Evolutionary conservation across 345 rosid genomes (phyloP).

Genomic region (Populus deltoides): DNA sequence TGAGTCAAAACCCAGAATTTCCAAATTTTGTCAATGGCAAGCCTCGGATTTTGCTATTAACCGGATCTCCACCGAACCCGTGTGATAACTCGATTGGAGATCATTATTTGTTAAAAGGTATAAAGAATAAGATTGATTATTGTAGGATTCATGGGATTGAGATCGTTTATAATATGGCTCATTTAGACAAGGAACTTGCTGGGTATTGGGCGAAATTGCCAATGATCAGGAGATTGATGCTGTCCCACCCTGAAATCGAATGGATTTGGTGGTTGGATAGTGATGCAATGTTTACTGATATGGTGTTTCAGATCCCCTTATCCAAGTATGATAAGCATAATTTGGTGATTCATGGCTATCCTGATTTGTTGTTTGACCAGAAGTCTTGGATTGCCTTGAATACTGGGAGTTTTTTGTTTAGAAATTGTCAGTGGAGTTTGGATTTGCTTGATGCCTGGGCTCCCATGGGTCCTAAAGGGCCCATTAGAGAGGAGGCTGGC

Average conservation of each 20-base stretch:
- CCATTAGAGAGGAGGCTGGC: constrained; percentile 81
- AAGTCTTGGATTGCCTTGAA: constrained; percentile 96
- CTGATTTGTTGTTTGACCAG: constrained; percentile 77
- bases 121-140: constrained; percentile 92
- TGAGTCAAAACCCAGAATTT: constrained; percentile 60
- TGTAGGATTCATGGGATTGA: constrained; percentile 97
- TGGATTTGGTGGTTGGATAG: constrained; percentile 99
- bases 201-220: constrained; percentile 98
- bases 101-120: constrained; percentile 73
- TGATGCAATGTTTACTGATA: constrained; percentile 92
- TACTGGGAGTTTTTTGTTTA: constrained; percentile 83
- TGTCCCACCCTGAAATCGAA: constrained; percentile 88
- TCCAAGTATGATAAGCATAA: constrained; percentile 58
- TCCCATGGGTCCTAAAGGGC: constrained; percentile 93
- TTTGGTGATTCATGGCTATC: constrained; percentile 89
- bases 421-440: constrained; percentile 93
- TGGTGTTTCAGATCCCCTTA: constrained; percentile 80
- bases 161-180: constrained; percentile 95
- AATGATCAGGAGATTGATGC: constrained; percentile 77
- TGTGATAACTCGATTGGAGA: constrained; percentile 94
- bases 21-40: constrained; percentile 61
- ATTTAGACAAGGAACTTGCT: constrained; percentile 83
- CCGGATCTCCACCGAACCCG: constrained; percentile 90
- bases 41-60: constrained; percentile 67
- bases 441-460: constrained; percentile 96